phyloP scores from a whole-genome alignment of 495 filamentous ascomycete genomes.

The Entonaema liquescens region DNA sequence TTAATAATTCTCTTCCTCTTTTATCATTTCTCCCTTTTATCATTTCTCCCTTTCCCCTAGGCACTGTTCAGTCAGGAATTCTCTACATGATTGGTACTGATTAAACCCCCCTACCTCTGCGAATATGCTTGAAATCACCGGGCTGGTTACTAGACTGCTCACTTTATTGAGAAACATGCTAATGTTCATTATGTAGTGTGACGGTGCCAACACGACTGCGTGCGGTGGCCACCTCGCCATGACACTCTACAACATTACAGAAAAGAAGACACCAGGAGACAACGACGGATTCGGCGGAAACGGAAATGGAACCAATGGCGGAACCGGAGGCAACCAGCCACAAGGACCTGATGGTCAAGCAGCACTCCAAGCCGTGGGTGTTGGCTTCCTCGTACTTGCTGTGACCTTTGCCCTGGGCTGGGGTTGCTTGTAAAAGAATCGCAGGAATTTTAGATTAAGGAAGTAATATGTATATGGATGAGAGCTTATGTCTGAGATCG shows the following conservation, averaged over 20 bases:
- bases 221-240: conserved; percentile 57
- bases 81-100: background rate
- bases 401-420: conserved; percentile 20
- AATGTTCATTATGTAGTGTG: conserved; percentile 42
- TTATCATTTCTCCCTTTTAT: background rate
- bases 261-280: background rate
- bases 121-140: background rate
- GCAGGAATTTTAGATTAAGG: background rate
- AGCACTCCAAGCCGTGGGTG: conserved; percentile 19
- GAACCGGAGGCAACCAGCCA: background rate
- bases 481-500: background rate
- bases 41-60: background rate
- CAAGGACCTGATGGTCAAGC: conserved; percentile 15
- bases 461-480: background rate
- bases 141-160: background rate
- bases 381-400: conserved; percentile 16
- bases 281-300: background rate
- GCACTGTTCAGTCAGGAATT: background rate
- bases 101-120: background rate
- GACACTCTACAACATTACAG: conserved; percentile 22
- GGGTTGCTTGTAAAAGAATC: background rate
- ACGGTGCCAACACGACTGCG: conserved; percentile 51
- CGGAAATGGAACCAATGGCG: background rate
- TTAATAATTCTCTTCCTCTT: background rate
- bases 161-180: background rate